Base-by-base conservation (phyloP, 1,284 basidiomycete genomes). In the Malassezia pachydermatis region DNA sequence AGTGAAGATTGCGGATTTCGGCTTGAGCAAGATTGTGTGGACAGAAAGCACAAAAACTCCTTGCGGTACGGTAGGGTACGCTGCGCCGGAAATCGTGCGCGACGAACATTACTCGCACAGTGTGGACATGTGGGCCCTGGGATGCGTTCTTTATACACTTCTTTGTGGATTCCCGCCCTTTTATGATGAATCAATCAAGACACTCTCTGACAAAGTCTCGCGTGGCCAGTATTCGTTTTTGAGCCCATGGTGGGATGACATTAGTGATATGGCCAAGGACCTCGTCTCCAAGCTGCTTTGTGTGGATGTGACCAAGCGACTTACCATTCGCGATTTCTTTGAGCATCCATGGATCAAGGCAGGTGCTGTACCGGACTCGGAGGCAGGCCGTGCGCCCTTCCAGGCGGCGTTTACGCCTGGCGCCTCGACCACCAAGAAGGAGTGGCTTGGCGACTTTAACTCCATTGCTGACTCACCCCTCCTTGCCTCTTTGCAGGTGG, bases 71-170 rank as follows among this genome's bases (percentile, higher is more conserved):
- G 92, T 98, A 23, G 94, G 94, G 4, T 99, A 99, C 75, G 98
- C 94, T 2, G 94, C 94, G 3, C 94, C 94, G 2, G 94, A 99
- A 75, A 99, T 99, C 58, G 94, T 99, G 67, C 96, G 96, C 76
- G 94, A 98, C 72, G 90, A 99, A 76, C 80, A 92, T 22, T 99
- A 99, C 73, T 88, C 84, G 72, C 96, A 95, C 76, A 88, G 84
- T 65, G 94, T 98, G 48, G 94, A 99, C 73, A 98, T 98, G 94
- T 99, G 94, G 94, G 94, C 94, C 3, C 76, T 98, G 32, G 94
- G 94, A 24, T 99, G 94, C 73, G 94, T 99, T 19, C 78, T 99
- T 4, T 99, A 99, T 75, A 99, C 94, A 1, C 76, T 98, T 2
- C 80, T 99, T n/a, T 98, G 94, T 67, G 94, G 92, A 44, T 95